phyloP scores from a whole-genome alignment of 2,329 filamentous ascomycete species.

The Neoascochyta sp. region DNA sequence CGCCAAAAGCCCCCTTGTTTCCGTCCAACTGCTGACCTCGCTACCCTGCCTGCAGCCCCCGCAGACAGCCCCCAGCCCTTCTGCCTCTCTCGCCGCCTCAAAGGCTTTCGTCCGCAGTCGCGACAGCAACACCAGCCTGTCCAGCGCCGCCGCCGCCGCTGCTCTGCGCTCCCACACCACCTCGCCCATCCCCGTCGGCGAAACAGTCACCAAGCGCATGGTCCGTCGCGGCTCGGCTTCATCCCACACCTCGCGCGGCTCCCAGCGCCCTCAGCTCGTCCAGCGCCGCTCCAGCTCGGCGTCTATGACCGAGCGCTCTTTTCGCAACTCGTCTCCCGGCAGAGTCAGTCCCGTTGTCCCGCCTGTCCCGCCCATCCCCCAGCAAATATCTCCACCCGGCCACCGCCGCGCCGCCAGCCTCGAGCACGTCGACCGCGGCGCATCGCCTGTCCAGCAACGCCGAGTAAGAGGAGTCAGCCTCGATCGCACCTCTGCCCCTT shows the following conservation, averaged over 20 bases:
- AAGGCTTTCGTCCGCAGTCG: conserved; percentile 73
- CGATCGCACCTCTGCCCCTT: conserved; percentile 32
- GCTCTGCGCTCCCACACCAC: conserved; percentile 75
- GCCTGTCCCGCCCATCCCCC: conserved; percentile 72
- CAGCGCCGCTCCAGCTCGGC: conserved; percentile 59
- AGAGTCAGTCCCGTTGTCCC: conserved; percentile 49
- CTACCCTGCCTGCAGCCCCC: conserved; percentile 23
- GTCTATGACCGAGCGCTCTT: conserved; percentile 87
- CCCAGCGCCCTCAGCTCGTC: conserved; percentile 37
- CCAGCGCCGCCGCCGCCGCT: conserved; percentile 80
- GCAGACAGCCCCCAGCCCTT: conserved; percentile 54
- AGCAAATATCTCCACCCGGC: conserved; percentile 37
- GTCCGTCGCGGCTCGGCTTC: conserved; percentile 69
- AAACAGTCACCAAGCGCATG: conserved; percentile 85
- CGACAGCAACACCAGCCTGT: conserved; percentile 63
- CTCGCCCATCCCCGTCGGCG: conserved; percentile 73
- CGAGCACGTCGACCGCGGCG: conserved; percentile 48
- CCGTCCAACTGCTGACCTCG: conserved; percentile 6
- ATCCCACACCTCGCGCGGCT: conserved; percentile 58
- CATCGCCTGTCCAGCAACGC: conserved; percentile 41
- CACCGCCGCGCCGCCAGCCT: conserved; percentile 47
- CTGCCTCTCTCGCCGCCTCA: conserved; percentile 74
- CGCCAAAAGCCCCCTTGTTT: conserved; percentile 2
- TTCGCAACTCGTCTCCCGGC: conserved; percentile 65
- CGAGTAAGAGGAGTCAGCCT: conserved; percentile 40